Evolutionary conservation across 1,284 basidiomycete species (phyloP), one percentile per base, ranked within the genome.

Genomic region (Pisolithus thermaeus): DNA sequence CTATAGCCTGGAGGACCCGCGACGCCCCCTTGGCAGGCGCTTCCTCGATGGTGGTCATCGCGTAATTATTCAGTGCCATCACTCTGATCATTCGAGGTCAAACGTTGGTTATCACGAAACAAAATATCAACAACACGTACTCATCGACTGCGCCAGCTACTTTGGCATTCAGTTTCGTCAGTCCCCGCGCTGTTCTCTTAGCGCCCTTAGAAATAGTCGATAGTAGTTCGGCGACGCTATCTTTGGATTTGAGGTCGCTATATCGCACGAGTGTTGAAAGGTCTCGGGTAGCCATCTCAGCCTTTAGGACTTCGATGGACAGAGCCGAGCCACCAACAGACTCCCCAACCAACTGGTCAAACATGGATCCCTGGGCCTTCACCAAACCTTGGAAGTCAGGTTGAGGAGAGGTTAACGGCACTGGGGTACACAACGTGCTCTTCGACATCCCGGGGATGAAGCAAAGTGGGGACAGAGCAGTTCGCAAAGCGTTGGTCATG

Each of bases 281-380:
- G 61, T 89, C 86, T 32, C 64, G 70, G 1, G 81, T 85, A 8
- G 85, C 86, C 75, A 89, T 81, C 60, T 88, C 81, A n/a, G 83
- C 81, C 64, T 81, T 81, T 67, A 85, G 81, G 53, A 89, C 78
- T 54, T 85, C 78, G 27, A 86, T 62, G 9, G 83, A 79, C 36
- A 88, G 63, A 4, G 73, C 73, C 0, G 80, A 78, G 1, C 80
- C 75, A 3, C 79, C 80, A 0, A 74, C 72, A 0, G 79, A 72
- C 46, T 80, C 77, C 46, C 79, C 81, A 28, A 84, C 61, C 25
- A 89, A 64, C 52, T 83, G 72, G 51, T 81, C 84, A 53, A 89
- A 80, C 3, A 77, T 78, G 39, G 75, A 68, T 51, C 73, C 76
- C 61, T 89, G 81, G 3, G 80, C 71, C 27, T 81, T 72, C 30